phyloP scores from a whole-genome alignment of 2,329 filamentous ascomycete species.

The Arthrobotrys entomopaga region DNA sequence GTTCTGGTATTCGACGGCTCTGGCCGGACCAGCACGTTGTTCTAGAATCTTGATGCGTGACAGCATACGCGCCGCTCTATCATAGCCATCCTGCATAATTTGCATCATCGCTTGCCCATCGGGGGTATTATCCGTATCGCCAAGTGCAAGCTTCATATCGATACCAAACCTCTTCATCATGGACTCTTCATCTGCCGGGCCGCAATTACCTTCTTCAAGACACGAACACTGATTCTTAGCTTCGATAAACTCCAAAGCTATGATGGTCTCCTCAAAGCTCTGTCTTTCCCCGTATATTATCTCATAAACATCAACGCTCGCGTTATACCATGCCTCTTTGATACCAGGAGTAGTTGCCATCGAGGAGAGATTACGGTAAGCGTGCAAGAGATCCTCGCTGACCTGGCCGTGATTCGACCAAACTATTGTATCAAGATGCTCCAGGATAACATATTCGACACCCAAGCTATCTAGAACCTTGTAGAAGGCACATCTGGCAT shows the following conservation, averaged over 20 bases:
- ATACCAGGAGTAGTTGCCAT: conserved; percentile 27
- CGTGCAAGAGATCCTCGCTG: conserved; percentile 36
- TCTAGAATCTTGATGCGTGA: not conserved
- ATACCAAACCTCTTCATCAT: conserved; percentile 23
- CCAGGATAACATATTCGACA: conserved; percentile 33
- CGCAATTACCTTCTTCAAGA: conserved; percentile 30
- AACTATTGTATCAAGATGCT: conserved; percentile 19
- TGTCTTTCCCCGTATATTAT: conserved; percentile 35
- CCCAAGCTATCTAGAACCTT: conserved; percentile 41
- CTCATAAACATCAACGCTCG: conserved; percentile 28
- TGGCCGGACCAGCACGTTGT: conserved; percentile 2
- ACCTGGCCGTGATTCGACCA: conserved; percentile 35
- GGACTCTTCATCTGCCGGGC: conserved; percentile 1
- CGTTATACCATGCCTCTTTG: conserved; percentile 33
- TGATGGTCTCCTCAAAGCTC: conserved; percentile 17
- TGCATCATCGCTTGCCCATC: conserved; percentile 34
- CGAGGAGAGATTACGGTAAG: conserved; percentile 30
- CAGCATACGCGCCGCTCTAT: not conserved
- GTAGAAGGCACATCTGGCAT: conserved; percentile 41
- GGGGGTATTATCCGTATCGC: not conserved
- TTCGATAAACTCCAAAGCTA: conserved; percentile 19
- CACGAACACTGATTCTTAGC: conserved; percentile 33
- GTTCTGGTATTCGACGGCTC: not conserved
- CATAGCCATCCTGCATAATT: conserved; percentile 11
- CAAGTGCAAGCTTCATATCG: conserved; percentile 4